Percentiles rank a stretch among this genome's conserved stretches.
Conservation (phyloP, 208 protist species). For the Wallacemonas collosoma region DNA sequence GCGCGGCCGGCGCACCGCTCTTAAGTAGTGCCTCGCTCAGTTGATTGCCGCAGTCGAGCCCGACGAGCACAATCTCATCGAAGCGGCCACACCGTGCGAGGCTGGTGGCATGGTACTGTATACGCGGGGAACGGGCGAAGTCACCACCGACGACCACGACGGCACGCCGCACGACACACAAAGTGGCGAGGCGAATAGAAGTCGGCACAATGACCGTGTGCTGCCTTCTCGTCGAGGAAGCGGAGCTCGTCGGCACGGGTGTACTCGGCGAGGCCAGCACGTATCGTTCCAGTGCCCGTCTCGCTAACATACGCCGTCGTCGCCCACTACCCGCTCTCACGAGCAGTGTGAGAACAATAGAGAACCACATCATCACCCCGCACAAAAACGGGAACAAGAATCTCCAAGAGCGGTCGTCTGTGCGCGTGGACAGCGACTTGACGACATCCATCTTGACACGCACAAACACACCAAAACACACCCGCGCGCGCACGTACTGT, state of each 20-base stretch:
- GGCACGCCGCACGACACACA: conserved; percentile 51
- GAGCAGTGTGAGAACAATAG: conserved; percentile 70
- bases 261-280: conserved; percentile 30
- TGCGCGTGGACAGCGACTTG: neutral
- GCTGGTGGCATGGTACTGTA: conserved; percentile 91
- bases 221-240: neutral
- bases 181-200: conserved; percentile 43
- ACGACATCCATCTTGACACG: conserved; percentile 8
- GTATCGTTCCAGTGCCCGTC: conserved; percentile 42
- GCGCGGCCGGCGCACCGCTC: conserved; percentile 34
- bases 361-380: conserved; percentile 62
- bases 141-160: conserved; percentile 91
- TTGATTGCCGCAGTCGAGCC: conserved; percentile 69
- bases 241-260: neutral
- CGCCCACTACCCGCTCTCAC: conserved; percentile 57
- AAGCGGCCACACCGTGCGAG: conserved; percentile 72
- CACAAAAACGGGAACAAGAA: conserved; percentile 54
- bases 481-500: no score
- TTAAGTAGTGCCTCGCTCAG: conserved; percentile 63
- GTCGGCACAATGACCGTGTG: conserved; percentile 30
- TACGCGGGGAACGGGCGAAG: conserved; percentile 85
- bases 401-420: conserved; percentile 29
- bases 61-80: conserved; percentile 76
- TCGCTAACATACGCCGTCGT: conserved; percentile 40
- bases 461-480: no score